These are phyloP conservation scores for Pseudonectria buxi DNA, from an alignment of 2,329 filamentous ascomycete species.

Conservation along the genomic window DNA sequence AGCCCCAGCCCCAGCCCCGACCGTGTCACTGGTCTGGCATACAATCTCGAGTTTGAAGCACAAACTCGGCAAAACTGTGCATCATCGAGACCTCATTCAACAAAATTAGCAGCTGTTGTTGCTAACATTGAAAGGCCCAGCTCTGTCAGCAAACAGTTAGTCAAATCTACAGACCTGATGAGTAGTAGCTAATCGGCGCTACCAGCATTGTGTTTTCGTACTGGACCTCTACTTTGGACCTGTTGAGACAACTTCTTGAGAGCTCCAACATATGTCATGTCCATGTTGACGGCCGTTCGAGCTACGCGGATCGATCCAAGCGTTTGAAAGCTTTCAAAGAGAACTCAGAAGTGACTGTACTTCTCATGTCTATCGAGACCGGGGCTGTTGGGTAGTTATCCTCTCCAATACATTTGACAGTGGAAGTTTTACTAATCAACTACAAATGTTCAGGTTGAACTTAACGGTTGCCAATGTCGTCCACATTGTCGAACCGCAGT, in stretches of 20 bases:
- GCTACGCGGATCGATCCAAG: slow-evolving; percentile 3
- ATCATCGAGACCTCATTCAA: slow-evolving; percentile 1
- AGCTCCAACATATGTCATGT: neutral
- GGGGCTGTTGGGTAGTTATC: slow-evolving; percentile 5
- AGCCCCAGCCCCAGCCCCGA: neutral
- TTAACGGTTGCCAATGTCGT: slow-evolving; percentile 5
- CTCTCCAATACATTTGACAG: neutral
- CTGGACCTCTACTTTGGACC: slow-evolving; percentile 7
- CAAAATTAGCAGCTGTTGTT: slow-evolving; percentile 5
- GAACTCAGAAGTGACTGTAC: neutral
- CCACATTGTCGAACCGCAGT: slow-evolving; percentile 9
- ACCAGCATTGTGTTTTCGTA: slow-evolving; percentile 7
- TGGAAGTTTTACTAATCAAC: neutral
- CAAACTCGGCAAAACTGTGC: neutral
- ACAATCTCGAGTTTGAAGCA: slow-evolving; percentile 1
- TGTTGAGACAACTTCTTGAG: neutral
- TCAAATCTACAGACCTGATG: neutral
- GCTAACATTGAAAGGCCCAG: neutral
- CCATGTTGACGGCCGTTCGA: slow-evolving; percentile 2
- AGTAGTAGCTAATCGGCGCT: neutral
- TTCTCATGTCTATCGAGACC: slow-evolving; percentile 7
- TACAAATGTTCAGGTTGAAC: slow-evolving; percentile 5
- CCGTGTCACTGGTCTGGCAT: neutral
- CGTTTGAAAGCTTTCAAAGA: neutral
- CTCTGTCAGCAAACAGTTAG: slow-evolving; percentile 2